phyloP scores from a whole-genome alignment of 257 asterid genomes.

The Nicotiana noctiflora region DNA sequence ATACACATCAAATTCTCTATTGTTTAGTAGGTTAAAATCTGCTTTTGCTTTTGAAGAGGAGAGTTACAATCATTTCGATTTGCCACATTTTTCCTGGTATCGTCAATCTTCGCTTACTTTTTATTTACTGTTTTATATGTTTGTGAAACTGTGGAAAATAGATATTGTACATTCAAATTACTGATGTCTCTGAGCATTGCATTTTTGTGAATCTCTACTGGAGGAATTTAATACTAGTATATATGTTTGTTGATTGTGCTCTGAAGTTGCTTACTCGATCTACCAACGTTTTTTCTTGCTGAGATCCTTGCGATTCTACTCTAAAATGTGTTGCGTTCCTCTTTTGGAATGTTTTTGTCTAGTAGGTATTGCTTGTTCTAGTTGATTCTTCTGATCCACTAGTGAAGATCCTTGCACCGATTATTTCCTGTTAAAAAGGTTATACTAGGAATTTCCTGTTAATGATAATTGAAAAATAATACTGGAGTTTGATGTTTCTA shows the following conservation, averaged over 20 bases:
- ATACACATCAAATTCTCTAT: background rate
- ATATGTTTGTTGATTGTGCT: background rate
- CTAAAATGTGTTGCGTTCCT: background rate
- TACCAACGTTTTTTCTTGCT: background rate
- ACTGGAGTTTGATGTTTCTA: background rate
- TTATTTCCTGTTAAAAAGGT: background rate
- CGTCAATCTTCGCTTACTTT: conserved; percentile 12
- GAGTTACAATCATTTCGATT: conserved; percentile 8
- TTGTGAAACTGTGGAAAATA: background rate
- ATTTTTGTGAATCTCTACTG: background rate
- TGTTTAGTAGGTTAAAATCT: background rate
- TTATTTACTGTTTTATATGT: conserved; percentile 6
- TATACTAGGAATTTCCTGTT: background rate
- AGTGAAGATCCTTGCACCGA: background rate
- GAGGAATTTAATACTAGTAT: background rate
- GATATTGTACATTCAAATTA: background rate
- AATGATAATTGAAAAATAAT: background rate
- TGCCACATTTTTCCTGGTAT: conserved; percentile 15
- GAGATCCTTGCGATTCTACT: conserved; percentile 3
- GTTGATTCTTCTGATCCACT: conserved; percentile 4
- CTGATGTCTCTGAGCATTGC: background rate
- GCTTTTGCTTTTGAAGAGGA: background rate
- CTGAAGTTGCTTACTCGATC: conserved; percentile 8
- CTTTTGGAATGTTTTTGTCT: background rate
- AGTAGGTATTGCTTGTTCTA: background rate